Evolutionary conservation across 805 yeast genomes (phyloP), one percentile per base, ranked within the genome.

Genomic region (Ogataea nonfermentans): DNA sequence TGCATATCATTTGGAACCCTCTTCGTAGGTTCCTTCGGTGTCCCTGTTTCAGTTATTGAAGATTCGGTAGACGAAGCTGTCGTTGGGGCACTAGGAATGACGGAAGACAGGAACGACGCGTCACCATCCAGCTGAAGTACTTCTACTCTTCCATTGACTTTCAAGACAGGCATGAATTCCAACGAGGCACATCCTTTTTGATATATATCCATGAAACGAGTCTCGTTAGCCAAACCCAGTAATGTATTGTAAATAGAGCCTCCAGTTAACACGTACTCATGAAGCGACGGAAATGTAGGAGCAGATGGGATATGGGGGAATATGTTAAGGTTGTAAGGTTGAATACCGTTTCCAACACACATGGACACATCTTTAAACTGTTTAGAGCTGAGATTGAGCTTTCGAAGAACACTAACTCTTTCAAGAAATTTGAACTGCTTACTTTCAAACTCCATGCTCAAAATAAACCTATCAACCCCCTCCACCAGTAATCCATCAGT

Each of bases 1-100:
- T 86, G 93, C 9, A 86, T 67, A 59, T 89, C 95, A 45, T 78
- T 76, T 3, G 98, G 97, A 32, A 83, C 64, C 38, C 65, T 65
- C 26, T 48, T 53, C 11, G 37, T 35, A 6, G 43, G 51, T 6
- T 46, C 55, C 9, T 47, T 52, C 37, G 47, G 28, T 9, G 45
- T 28, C 9, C 33, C 41, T 13, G 35, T 44, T 9, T 29, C 19
- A 14, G 43, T 19, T n/a, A 41, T 14, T 5, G 42, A 28, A 35
- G 35, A 44, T 37, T 15, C 39, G 19, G 41, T 38, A 13, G 50
- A 16, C 7, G 48, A 16, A 12, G 47, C 28, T 12, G 43, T 29
- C 6, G 44, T 16, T 7, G 51, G 25, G 6, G 58, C 41, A 6
- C 47, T 32, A 8, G 43, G 39, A 13, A 48, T 43, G n/a, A 46